A percentile compares a stretch with the other conserved stretches of the same genome.
These are phyloP conservation scores for Elongisporangium prolatum DNA, from an alignment of 352 stramenopile species.

Conservation along the genomic window DNA sequence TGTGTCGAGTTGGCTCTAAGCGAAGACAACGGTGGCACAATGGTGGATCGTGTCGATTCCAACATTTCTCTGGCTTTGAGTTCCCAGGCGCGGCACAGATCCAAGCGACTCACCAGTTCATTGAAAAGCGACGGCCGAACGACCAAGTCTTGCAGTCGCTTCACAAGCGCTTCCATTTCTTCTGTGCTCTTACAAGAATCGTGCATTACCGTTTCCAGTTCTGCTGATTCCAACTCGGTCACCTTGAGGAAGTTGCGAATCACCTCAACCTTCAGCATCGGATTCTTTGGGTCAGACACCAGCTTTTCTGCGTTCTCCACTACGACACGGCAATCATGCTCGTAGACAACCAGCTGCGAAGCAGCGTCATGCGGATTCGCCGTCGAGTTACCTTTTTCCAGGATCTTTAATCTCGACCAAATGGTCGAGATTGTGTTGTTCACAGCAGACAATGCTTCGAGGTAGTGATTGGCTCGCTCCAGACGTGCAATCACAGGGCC, in stretches of 20 bases:
- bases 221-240: slow-evolving; percentile 19
- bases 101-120: slow-evolving; percentile 47
- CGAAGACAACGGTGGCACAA: slow-evolving; percentile 1
- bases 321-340: too few relatives aligned
- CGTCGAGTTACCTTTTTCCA: too few relatives aligned
- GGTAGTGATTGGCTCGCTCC: too few relatives aligned
- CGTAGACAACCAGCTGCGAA: too few relatives aligned
- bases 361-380: not conserved
- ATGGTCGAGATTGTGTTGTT: too few relatives aligned
- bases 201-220: slow-evolving; percentile 22
- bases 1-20: slow-evolving; percentile 12
- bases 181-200: slow-evolving; percentile 42
- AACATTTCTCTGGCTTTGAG: slow-evolving; percentile 41
- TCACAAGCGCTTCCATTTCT: slow-evolving; percentile 37
- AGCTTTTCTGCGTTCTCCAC: slow-evolving; percentile 17
- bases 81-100: slow-evolving; percentile 54
- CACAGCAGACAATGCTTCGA: too few relatives aligned
- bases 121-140: slow-evolving; percentile 33
- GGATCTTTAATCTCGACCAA: too few relatives aligned
- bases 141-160: slow-evolving; percentile 23
- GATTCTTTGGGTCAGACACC: slow-evolving; percentile 10
- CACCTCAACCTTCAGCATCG: slow-evolving; percentile 34
- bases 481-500: too few relatives aligned
- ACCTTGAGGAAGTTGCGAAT: slow-evolving; percentile 26
- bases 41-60: slow-evolving; percentile 1